Conservation (phyloP, 1,284 basidiomycete species). For the Tylopilus sp. region DNA sequence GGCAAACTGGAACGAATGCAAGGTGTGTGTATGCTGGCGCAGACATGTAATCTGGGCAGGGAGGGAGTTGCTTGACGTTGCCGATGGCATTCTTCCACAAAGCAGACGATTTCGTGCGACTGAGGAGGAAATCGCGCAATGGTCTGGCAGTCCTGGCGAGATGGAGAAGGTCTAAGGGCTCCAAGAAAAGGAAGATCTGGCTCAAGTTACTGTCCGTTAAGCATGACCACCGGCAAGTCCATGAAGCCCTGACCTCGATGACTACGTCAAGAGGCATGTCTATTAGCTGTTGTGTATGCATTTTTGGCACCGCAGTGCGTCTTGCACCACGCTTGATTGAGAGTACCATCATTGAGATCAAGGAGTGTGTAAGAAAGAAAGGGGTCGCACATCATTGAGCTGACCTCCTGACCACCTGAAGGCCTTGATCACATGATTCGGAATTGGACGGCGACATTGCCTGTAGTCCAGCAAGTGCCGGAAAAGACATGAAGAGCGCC, state of each 20-base stretch:
- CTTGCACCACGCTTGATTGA: neutral
- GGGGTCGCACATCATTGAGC: too few relatives aligned
- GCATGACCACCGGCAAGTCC: neutral
- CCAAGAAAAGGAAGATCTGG: slow-evolving; percentile 36
- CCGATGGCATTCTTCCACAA: slow-evolving; percentile 36
- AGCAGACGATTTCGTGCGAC: slow-evolving; percentile 24
- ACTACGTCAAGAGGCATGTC: slow-evolving; percentile 17
- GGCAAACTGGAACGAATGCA: slow-evolving; percentile 37
- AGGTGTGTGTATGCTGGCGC: slow-evolving; percentile 37
- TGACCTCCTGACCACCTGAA: too few relatives aligned
- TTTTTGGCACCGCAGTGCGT: neutral
- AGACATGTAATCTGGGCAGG: slow-evolving; percentile 37
- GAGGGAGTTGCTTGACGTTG: slow-evolving; percentile 33
- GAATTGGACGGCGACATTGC: too few relatives aligned
- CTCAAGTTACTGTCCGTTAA: neutral
- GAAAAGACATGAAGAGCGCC: too few relatives aligned
- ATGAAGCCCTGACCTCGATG: slow-evolving; percentile 13
- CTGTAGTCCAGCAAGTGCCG: too few relatives aligned
- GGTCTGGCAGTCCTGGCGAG: slow-evolving; percentile 38
- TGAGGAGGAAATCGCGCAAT: slow-evolving; percentile 37
- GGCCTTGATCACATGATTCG: too few relatives aligned
- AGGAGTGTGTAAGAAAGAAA: neutral
- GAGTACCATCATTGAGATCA: slow-evolving; percentile 1
- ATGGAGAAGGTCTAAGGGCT: slow-evolving; percentile 38
- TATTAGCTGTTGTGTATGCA: neutral